Percentiles rank a stretch among this genome's conserved stretches.
Evolutionary conservation across 2,329 filamentous ascomycete genomes (phyloP).

Genomic region (Stachybotrys elegans): DNA sequence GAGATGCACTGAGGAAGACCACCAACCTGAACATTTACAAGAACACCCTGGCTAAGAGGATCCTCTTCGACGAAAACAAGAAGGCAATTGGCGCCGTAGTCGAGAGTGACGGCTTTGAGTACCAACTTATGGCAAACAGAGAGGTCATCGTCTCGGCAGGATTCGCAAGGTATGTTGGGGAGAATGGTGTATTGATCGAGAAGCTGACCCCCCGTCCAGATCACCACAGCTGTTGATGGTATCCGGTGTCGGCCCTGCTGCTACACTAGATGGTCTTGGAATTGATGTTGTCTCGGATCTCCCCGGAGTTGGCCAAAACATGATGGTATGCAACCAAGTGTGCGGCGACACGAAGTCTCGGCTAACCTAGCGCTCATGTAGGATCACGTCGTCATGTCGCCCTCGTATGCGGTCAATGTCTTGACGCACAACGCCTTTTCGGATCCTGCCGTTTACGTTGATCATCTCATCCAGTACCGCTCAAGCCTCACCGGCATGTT

Average conservation of each 20-base stretch:
- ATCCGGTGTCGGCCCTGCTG: constrained; percentile 28
- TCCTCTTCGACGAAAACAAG: neutral
- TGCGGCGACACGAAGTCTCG: neutral
- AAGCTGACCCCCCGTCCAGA: constrained; percentile 19
- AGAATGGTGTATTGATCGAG: neutral
- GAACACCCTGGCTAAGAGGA: neutral
- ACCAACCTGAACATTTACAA: neutral
- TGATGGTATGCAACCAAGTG: constrained; percentile 31
- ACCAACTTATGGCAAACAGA: neutral
- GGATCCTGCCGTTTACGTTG: neutral
- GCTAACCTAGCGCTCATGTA: neutral
- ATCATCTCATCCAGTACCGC: neutral
- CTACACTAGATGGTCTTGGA: constrained; percentile 24
- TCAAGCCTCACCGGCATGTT: constrained; percentile 1
- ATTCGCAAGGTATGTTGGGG: neutral
- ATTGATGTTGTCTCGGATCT: constrained; percentile 47
- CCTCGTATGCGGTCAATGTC: constrained; percentile 23
- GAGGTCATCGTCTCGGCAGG: neutral
- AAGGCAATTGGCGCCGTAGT: neutral
- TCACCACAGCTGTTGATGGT: constrained; percentile 31
- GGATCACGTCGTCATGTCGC: constrained; percentile 57
- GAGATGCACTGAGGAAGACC: neutral
- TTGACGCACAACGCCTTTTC: neutral
- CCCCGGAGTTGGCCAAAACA: constrained; percentile 68
- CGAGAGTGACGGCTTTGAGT: neutral